phyloP scores from a whole-genome alignment of 2,329 filamentous ascomycete species.

The Epichloe festucae region DNA sequence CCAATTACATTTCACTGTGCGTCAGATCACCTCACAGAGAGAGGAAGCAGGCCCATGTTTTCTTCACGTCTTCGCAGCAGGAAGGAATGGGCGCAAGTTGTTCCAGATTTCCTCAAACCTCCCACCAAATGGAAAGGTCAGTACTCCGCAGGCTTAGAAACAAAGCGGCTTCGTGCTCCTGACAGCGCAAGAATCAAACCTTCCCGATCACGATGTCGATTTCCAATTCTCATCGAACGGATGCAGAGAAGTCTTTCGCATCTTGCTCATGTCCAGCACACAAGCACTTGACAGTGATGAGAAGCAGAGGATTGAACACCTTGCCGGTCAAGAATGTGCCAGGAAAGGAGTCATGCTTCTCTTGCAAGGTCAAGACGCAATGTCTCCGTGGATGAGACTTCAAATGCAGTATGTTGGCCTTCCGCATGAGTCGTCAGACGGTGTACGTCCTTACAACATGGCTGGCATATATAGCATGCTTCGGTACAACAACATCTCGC shows the following conservation, averaged over 20 bases:
- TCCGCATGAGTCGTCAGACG: neutral
- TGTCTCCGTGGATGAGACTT: constrained; percentile 26
- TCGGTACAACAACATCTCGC: constrained; percentile 20
- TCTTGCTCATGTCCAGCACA: constrained; percentile 26
- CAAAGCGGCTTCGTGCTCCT: neutral
- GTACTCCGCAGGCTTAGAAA: neutral
- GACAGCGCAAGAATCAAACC: constrained; percentile 23
- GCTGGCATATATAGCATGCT: constrained; percentile 17
- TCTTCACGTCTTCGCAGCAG: constrained; percentile 26
- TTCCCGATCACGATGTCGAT: constrained; percentile 33
- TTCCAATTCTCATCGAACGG: constrained; percentile 18
- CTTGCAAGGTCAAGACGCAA: constrained; percentile 19
- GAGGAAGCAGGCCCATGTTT: constrained; percentile 16
- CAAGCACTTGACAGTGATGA: constrained; percentile 21
- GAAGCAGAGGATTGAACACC: constrained; percentile 24
- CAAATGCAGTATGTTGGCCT: constrained; percentile 27
- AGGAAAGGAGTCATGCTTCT: constrained; percentile 33
- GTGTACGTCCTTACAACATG: neutral
- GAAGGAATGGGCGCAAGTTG: constrained; percentile 21
- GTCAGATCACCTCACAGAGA: neutral
- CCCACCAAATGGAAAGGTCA: constrained; percentile 15
- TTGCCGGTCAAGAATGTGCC: constrained; percentile 25
- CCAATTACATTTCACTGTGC: neutral
- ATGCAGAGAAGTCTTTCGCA: constrained; percentile 17
- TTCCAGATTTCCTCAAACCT: constrained; percentile 14